Evolutionary conservation across 345 rosid genomes (phyloP).

Genomic region (Eucalyptus curtisii): DNA sequence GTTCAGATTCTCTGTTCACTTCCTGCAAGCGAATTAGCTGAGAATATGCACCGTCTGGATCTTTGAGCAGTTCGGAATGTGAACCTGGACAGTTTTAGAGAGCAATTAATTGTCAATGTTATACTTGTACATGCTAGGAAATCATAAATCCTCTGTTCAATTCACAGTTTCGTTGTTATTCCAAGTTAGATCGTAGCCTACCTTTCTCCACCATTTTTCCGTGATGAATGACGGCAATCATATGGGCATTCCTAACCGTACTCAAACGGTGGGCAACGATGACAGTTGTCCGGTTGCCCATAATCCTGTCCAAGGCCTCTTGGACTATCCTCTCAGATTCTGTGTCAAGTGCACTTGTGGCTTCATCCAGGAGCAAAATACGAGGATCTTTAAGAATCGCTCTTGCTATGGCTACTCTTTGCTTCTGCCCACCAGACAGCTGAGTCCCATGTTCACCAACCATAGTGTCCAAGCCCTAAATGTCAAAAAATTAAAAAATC

Average conservation of each 20-base stretch:
- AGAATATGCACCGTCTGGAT: conserved; percentile 75
- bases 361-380: conserved; percentile 30
- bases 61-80: conserved; percentile 49
- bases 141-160: neutral
- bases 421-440: conserved; percentile 42
- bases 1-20: conserved; percentile 24
- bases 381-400: conserved; percentile 25
- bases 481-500: neutral
- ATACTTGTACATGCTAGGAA: neutral
- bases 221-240: conserved; percentile 12
- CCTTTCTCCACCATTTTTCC: conserved; percentile 32
- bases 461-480: conserved; percentile 29
- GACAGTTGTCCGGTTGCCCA: conserved; percentile 20
- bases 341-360: conserved; percentile 26
- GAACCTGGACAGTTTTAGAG: conserved; percentile 20
- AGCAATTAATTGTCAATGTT: neutral
- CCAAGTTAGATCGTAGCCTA: neutral
- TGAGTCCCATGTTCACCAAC: conserved; percentile 40
- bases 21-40: conserved; percentile 73
- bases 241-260: conserved; percentile 17
- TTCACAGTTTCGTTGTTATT: neutral
- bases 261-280: conserved; percentile 27
- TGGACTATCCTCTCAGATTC: conserved; percentile 23
- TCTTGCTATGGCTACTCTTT: conserved; percentile 30
- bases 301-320: conserved; percentile 26